phyloP scores from a whole-genome alignment of 2,329 filamentous ascomycete genomes.

The Trichoderma semiorbis region DNA sequence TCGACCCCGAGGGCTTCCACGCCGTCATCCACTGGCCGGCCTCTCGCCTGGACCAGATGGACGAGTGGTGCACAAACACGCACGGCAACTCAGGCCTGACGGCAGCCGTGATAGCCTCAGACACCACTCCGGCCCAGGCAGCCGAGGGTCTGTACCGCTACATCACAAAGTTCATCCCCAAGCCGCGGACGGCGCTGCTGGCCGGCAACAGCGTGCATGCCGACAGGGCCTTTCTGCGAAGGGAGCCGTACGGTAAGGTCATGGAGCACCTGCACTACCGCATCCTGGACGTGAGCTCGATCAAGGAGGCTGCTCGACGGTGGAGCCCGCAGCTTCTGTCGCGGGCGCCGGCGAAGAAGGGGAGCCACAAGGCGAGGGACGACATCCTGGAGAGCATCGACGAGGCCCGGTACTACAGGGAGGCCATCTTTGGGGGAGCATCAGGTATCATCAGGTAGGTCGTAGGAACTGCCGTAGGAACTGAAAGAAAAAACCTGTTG shows the following conservation, averaged over 20 bases:
- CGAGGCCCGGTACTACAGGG: slow-evolving; percentile 81
- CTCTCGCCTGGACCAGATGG: slow-evolving; percentile 72
- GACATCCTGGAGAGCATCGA: slow-evolving; percentile 95
- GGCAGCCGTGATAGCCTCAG: slow-evolving; percentile 68
- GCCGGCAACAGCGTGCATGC: slow-evolving; percentile 93
- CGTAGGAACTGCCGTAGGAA: background rate
- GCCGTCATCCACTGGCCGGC: slow-evolving; percentile 71
- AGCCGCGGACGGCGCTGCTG: slow-evolving; percentile 64
- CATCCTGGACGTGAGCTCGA: slow-evolving; percentile 83
- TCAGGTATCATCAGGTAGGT: background rate
- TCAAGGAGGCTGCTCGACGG: slow-evolving; percentile 84
- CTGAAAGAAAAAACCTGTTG: background rate
- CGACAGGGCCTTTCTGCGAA: slow-evolving; percentile 76
- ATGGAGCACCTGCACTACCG: slow-evolving; percentile 81
- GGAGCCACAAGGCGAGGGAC: slow-evolving; percentile 74
- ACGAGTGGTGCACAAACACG: slow-evolving; percentile 80
- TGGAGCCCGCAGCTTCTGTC: slow-evolving; percentile 61
- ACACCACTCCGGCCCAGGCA: slow-evolving; percentile 67
- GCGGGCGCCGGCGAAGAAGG: slow-evolving; percentile 67
- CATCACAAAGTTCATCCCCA: slow-evolving; percentile 67
- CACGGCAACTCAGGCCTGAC: slow-evolving; percentile 82
- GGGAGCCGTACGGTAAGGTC: slow-evolving; percentile 69
- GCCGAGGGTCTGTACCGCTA: slow-evolving; percentile 73
- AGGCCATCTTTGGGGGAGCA: slow-evolving; percentile 56
- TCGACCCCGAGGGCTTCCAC: slow-evolving; percentile 77